phyloP scores from a whole-genome alignment of 108 stramenopile species.

The Cylindrotheca fusiformis region DNA sequence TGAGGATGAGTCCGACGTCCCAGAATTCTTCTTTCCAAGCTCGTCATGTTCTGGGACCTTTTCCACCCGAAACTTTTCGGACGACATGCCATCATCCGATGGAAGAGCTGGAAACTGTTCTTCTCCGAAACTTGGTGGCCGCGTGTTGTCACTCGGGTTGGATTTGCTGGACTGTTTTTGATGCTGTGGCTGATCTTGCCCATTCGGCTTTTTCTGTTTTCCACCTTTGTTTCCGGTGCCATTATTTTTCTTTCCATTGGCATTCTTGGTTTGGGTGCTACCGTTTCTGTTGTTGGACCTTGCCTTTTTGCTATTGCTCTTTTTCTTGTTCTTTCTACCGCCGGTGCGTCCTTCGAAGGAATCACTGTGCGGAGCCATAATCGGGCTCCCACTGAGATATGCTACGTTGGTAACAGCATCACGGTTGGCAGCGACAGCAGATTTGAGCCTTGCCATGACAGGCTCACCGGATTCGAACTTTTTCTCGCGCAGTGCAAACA shows the following conservation, averaged over 20 bases:
- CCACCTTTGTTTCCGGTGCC: constrained; percentile 6
- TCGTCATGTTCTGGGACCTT: constrained; percentile 16
- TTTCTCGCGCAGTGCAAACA: constrained; percentile 36
- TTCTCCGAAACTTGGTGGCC: constrained; percentile 16
- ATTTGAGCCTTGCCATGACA: constrained; percentile 52
- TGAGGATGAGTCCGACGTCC: constrained; percentile 33
- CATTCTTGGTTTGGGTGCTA: constrained; percentile 1
- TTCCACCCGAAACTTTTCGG: constrained; percentile 19
- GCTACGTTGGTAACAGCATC: constrained; percentile 17
- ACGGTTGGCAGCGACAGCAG: constrained; percentile 14
- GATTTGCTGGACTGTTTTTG: not conserved
- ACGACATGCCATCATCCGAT: not conserved
- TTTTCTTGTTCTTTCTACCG: constrained; percentile 19
- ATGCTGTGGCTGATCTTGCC: constrained; percentile 4
- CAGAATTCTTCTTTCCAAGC: constrained; percentile 1
- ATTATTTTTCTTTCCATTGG: constrained; percentile 13
- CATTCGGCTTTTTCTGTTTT: constrained; percentile 8
- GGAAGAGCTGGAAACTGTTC: constrained; percentile 21
- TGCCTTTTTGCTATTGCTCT: constrained; percentile 18
- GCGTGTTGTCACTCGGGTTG: not conserved
- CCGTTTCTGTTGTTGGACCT: constrained; percentile 8
- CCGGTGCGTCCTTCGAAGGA: not conserved
- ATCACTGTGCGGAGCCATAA: constrained; percentile 10
- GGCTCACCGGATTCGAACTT: constrained; percentile 44
- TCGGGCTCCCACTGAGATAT: constrained; percentile 2